Evolutionary conservation across 2,329 filamentous ascomycete genomes (phyloP).

Genomic region (Dryadomyces quercus-mongolicae): DNA sequence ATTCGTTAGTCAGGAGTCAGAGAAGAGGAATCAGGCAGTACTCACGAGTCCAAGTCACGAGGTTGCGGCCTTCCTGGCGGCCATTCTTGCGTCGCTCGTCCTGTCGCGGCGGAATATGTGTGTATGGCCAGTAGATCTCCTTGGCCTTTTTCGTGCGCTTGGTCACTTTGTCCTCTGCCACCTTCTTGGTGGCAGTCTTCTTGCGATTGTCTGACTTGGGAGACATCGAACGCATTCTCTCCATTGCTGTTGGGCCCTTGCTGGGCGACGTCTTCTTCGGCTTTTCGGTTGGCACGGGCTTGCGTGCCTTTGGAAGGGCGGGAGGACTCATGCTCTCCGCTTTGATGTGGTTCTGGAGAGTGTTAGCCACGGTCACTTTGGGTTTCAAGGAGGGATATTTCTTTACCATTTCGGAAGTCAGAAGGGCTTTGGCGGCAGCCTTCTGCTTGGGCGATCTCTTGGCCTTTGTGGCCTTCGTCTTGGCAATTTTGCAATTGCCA

Average conservation of each 20-base stretch:
- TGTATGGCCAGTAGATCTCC: slow-evolving; percentile 4
- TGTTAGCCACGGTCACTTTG: background rate
- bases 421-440: background rate
- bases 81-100: slow-evolving; percentile 16
- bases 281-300: background rate
- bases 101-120: slow-evolving; percentile 9
- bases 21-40: slow-evolving; percentile 3
- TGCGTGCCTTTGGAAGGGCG: background rate
- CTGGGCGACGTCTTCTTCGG: background rate
- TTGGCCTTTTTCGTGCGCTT: background rate
- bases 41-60: slow-evolving; percentile 33
- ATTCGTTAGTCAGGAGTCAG: background rate
- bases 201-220: background rate
- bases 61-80: slow-evolving; percentile 21
- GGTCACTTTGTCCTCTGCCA: background rate
- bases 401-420: too few relatives aligned
- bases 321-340: background rate
- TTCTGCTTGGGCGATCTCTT: background rate
- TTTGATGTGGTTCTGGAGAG: background rate
- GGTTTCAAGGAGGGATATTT: too few relatives aligned
- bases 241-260: background rate
- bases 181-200: background rate
- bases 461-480: background rate
- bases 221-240: background rate
- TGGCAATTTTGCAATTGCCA: too few relatives aligned